These are phyloP conservation scores for Claviceps sp. DNA, from an alignment of 2,329 filamentous ascomycete genomes.

Conservation along the genomic window DNA sequence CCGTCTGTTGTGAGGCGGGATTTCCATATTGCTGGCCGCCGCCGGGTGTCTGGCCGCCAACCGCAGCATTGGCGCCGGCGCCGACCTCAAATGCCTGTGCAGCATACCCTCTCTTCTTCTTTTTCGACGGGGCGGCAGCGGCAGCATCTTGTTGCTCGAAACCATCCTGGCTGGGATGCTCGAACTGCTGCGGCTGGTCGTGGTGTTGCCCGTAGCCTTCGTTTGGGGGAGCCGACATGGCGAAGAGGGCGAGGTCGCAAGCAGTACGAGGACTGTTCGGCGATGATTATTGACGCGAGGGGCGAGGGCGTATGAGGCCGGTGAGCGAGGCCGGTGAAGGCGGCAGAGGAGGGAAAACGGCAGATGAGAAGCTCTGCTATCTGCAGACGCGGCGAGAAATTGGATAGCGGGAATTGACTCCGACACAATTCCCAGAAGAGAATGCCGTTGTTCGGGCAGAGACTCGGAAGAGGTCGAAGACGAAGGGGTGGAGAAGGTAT, in stretches of 20 bases:
- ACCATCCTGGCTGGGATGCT: conserved; percentile 24
- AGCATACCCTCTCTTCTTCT: conserved; percentile 93
- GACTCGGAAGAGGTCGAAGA: conserved; percentile 3
- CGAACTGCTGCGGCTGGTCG: conserved; percentile 27
- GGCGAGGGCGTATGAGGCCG: conserved; percentile 3
- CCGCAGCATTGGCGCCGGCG: conserved; percentile 64
- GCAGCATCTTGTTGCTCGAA: conserved; percentile 15
- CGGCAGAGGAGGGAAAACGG: background rate
- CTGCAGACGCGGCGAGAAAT: conserved; percentile 4
- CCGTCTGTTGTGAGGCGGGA: conserved; percentile 26
- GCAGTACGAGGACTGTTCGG: conserved; percentile 10
- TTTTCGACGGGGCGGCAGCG: conserved; percentile 40
- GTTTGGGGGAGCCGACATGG: conserved; percentile 45
- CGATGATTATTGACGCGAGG: conserved; percentile 8
- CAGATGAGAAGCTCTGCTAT: conserved; percentile 4
- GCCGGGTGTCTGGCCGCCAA: conserved; percentile 31
- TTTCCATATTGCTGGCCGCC: conserved; percentile 33
- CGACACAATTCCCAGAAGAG: conserved; percentile 2
- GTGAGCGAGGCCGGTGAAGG: background rate
- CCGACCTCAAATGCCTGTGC: conserved; percentile 91
- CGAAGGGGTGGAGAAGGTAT: conserved; percentile 4
- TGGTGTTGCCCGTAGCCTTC: conserved; percentile 41
- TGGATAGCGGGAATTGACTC: background rate
- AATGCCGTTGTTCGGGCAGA: conserved; percentile 5
- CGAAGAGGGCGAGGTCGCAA: conserved; percentile 17